Percentiles rank a stretch among this genome's conserved stretches.
Evolutionary conservation across 2,329 filamentous ascomycete genomes (phyloP).

Genomic region (Boeremia exigua): DNA sequence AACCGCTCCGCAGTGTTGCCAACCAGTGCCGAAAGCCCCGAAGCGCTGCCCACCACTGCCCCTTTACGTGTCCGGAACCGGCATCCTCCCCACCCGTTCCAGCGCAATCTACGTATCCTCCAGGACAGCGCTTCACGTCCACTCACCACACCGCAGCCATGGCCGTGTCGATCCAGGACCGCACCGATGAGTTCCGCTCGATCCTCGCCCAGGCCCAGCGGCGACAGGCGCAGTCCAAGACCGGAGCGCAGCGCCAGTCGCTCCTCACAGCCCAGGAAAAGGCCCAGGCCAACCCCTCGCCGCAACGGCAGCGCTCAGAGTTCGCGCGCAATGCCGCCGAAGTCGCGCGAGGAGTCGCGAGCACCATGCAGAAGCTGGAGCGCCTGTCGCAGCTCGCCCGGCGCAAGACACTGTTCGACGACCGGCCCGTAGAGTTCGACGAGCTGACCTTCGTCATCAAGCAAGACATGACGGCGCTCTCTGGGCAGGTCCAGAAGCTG

Average conservation of each 20-base stretch:
- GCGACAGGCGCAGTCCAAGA: constrained; percentile 75
- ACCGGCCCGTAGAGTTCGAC: constrained; percentile 94
- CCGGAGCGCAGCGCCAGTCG: constrained; percentile 78
- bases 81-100: background rate
- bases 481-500: constrained; percentile 86
- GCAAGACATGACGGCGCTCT: constrained; percentile 85
- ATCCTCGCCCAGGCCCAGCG: constrained; percentile 87
- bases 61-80: constrained; percentile 11
- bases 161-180: constrained; percentile 86
- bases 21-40: background rate
- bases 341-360: constrained; percentile 88
- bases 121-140: background rate
- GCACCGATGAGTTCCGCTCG: constrained; percentile 92
- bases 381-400: constrained; percentile 93
- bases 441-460: constrained; percentile 98
- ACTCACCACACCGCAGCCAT: constrained; percentile 47
- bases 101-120: background rate
- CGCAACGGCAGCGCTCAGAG: constrained; percentile 70
- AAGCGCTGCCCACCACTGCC: constrained; percentile 7
- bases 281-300: constrained; percentile 61
- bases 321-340: constrained; percentile 91
- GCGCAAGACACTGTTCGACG: constrained; percentile 95
- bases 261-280: constrained; percentile 75
- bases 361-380: constrained; percentile 93
- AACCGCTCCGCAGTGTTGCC: background rate